A percentile compares a stretch with the other conserved stretches of the same genome.
phyloP scores from a whole-genome alignment of 2,329 filamentous ascomycete species.

The Exophiala alcalophila region DNA sequence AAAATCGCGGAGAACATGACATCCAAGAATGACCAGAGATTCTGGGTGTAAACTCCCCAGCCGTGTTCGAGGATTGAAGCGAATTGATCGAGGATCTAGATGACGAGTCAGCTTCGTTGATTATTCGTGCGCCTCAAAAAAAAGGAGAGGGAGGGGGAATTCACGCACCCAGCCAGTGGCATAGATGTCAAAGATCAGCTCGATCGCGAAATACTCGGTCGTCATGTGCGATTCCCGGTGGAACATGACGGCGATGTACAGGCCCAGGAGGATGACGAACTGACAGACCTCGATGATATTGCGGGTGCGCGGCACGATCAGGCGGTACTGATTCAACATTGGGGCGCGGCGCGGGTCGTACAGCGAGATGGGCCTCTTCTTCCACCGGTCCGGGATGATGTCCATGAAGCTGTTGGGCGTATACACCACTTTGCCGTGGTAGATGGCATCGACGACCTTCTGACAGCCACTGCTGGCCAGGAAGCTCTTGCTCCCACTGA shows the following conservation, averaged over 20 bases:
- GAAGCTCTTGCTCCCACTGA: conserved; percentile 77
- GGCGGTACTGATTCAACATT: conserved; percentile 77
- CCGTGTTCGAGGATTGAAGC: conserved; percentile 73
- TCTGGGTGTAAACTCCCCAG: conserved; percentile 81
- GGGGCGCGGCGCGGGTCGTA: conserved; percentile 75
- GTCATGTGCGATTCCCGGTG: conserved; percentile 55
- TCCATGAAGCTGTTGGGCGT: conserved; percentile 79
- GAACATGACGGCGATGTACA: conserved; percentile 73
- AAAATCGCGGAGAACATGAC: conserved; percentile 74
- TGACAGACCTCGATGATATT: conserved; percentile 73
- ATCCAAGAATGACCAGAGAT: conserved; percentile 84
- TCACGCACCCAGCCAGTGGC: conserved; percentile 66
- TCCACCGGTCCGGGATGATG: conserved; percentile 82
- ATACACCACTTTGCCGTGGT: conserved; percentile 75
- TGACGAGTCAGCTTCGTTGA: too few species aligned
- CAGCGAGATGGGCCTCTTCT: conserved; percentile 74
- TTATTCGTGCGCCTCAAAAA: too few species aligned
- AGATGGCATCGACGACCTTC: conserved; percentile 78
- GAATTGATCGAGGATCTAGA: conserved; percentile 64
- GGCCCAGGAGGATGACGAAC: conserved; percentile 64
- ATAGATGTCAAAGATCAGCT: conserved; percentile 69
- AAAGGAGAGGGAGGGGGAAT: too few species aligned
- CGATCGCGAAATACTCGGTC: conserved; percentile 52
- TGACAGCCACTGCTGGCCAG: conserved; percentile 74
- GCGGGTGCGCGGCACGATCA: conserved; percentile 75